Conservation (phyloP, 331 rosid genomes). For the Malus hybrid region DNA sequence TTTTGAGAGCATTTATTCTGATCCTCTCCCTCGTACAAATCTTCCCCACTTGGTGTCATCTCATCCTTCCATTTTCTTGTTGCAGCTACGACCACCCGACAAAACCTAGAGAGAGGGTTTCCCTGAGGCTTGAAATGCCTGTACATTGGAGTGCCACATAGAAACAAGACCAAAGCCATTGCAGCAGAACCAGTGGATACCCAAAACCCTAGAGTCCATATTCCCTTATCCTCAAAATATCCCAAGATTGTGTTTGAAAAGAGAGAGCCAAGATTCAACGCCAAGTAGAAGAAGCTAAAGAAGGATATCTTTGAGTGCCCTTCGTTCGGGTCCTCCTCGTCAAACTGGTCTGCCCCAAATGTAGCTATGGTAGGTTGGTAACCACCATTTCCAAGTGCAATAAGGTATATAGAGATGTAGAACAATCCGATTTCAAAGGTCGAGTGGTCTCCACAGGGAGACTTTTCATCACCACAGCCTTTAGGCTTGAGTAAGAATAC, state of each 20-base stretch:
- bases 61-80: conserved; percentile 54
- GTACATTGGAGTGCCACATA: conserved; percentile 60
- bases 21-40: conserved; percentile 34
- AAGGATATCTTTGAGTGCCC: conserved; percentile 58
- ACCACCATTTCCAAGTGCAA: conserved; percentile 83
- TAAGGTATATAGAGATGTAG: conserved; percentile 53
- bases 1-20: conserved; percentile 17
- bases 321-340: conserved; percentile 50
- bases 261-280: conserved; percentile 74
- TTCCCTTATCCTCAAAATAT: conserved; percentile 66
- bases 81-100: conserved; percentile 57
- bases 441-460: conserved; percentile 46
- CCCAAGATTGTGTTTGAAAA: conserved; percentile 74
- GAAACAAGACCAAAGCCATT: conserved; percentile 52
- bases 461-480: conserved; percentile 54
- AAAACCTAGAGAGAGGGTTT: conserved; percentile 64
- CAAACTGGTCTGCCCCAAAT: conserved; percentile 87
- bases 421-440: conserved; percentile 27
- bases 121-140: conserved; percentile 60
- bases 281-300: conserved; percentile 80
- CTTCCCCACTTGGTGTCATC: conserved; percentile 16
- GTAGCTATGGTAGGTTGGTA: conserved; percentile 80
- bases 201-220: conserved; percentile 75
- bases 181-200: conserved; percentile 68
- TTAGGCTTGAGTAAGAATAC: conserved; percentile 48